Percentiles rank a stretch among this genome's conserved stretches.
These are phyloP conservation scores for Hypericum perforatum DNA, from an alignment of 345 rosid genomes.

Conservation along the genomic window DNA sequence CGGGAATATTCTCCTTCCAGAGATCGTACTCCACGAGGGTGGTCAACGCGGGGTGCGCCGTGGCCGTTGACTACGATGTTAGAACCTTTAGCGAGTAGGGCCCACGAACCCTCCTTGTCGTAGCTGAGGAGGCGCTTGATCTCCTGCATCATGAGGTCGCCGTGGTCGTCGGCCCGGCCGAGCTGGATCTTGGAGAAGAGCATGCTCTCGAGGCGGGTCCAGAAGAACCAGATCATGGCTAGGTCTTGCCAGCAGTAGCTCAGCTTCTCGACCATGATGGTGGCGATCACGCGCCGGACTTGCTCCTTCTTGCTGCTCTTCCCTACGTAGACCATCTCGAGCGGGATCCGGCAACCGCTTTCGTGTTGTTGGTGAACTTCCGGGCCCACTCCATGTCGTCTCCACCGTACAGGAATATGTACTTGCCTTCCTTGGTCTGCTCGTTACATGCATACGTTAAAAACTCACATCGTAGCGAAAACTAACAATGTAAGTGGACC, in stretches of 20 bases:
- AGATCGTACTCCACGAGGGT: too few relatives aligned
- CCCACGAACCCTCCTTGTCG: too few relatives aligned
- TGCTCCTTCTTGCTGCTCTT: conserved; percentile 57
- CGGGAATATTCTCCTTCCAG: too few relatives aligned
- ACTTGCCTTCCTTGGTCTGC: conserved; percentile 66
- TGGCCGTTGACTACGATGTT: too few relatives aligned
- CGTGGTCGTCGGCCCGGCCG: conserved; percentile 47
- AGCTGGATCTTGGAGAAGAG: conserved; percentile 80
- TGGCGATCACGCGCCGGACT: conserved; percentile 30
- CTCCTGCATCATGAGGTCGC: conserved; percentile 60
- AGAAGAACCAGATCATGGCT: too few relatives aligned
- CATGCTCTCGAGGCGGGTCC: conserved; percentile 87
- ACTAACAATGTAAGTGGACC: too few relatives aligned
- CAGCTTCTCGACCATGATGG: conserved; percentile 28
- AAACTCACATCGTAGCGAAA: too few relatives aligned
- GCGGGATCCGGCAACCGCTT: conserved; percentile 42
- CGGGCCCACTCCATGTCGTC: conserved; percentile 76
- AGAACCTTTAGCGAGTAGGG: too few relatives aligned
- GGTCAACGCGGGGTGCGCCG: too few relatives aligned
- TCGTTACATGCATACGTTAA: too few relatives aligned
- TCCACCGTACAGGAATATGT: conserved; percentile 84
- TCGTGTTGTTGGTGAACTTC: conserved; percentile 52
- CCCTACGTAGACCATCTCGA: conserved; percentile 66
- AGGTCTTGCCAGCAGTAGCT: too few relatives aligned
- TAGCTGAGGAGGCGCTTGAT: too few relatives aligned